Evolutionary conservation across 495 filamentous ascomycete genomes (phyloP).

Genomic region (Xylaria flabelliformis): DNA sequence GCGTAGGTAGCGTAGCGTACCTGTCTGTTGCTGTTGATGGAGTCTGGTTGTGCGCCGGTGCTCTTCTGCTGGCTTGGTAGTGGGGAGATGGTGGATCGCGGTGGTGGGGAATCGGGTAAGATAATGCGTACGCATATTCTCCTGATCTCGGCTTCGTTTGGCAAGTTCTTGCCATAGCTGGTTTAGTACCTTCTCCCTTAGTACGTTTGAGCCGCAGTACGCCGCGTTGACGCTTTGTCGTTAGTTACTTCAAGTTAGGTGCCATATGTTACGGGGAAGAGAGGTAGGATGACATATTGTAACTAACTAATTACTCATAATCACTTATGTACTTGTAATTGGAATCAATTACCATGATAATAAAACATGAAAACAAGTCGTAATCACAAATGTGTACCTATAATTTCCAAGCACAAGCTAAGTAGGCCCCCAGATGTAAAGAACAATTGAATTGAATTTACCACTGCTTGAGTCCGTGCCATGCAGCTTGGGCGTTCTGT

Average conservation of each 20-base stretch:
- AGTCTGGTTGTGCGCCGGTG: slow-evolving; percentile 3
- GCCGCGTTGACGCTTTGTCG: background rate
- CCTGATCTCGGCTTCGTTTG: slow-evolving; percentile 9
- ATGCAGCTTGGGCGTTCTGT: background rate
- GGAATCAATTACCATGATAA: no score
- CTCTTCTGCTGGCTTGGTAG: background rate
- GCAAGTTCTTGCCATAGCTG: background rate
- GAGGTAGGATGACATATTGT: slow-evolving; percentile 1
- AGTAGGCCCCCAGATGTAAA: background rate
- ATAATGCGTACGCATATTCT: background rate
- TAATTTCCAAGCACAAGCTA: background rate
- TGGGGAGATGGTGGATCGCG: slow-evolving; percentile 16
- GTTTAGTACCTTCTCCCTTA: background rate
- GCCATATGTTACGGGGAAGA: background rate
- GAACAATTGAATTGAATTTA: background rate
- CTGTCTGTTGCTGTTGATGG: background rate
- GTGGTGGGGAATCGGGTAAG: background rate
- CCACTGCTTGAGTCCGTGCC: background rate
- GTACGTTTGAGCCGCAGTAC: background rate
- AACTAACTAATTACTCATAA: background rate
- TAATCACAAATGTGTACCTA: background rate
- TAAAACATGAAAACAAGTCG: background rate
- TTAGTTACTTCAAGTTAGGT: background rate
- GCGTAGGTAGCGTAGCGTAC: slow-evolving; percentile 15
- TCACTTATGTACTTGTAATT: background rate